Evolutionary conservation across 2,329 filamentous ascomycete species (phyloP).

Genomic region (Tricladium varicosporioides): DNA sequence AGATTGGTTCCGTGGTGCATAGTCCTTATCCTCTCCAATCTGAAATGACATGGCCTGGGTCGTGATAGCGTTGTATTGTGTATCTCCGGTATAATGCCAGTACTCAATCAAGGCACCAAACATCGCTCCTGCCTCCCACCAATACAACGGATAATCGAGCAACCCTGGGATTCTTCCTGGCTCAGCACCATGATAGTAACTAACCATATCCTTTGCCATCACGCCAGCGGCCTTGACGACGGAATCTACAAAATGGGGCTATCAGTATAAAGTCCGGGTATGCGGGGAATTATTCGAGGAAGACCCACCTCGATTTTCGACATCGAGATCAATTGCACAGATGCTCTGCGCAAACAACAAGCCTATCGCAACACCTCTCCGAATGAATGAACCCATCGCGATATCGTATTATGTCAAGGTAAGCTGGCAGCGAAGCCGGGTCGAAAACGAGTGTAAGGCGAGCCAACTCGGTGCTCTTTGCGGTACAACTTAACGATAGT

Average conservation of each 20-base stretch:
- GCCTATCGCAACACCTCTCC: neutral
- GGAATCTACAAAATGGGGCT: slow-evolving; percentile 19
- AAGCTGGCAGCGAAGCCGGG: neutral
- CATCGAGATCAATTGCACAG: slow-evolving; percentile 9
- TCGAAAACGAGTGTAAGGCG: neutral
- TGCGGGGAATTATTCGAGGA: neutral
- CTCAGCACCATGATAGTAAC: slow-evolving; percentile 48
- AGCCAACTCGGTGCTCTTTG: too few relatives aligned
- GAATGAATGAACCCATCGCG: neutral
- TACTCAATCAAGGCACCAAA: slow-evolving; percentile 72
- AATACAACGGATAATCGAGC: slow-evolving; percentile 40
- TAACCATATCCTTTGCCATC: slow-evolving; percentile 45
- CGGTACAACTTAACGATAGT: too few relatives aligned
- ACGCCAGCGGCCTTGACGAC: slow-evolving; percentile 27
- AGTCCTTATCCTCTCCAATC: slow-evolving; percentile 68
- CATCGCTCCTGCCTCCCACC: slow-evolving; percentile 67
- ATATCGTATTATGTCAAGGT: neutral
- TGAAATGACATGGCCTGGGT: slow-evolving; percentile 70
- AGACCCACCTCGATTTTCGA: neutral
- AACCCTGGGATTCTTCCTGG: slow-evolving; percentile 47
- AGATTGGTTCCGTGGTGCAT: slow-evolving; percentile 72
- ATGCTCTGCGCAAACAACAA: neutral
- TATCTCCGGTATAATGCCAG: slow-evolving; percentile 76
- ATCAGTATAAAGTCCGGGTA: neutral
- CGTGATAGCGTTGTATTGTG: slow-evolving; percentile 65